Evolutionary conservation across 176 grass and related monocot genomes (phyloP).

Genomic region (Musa troglodytarum): DNA sequence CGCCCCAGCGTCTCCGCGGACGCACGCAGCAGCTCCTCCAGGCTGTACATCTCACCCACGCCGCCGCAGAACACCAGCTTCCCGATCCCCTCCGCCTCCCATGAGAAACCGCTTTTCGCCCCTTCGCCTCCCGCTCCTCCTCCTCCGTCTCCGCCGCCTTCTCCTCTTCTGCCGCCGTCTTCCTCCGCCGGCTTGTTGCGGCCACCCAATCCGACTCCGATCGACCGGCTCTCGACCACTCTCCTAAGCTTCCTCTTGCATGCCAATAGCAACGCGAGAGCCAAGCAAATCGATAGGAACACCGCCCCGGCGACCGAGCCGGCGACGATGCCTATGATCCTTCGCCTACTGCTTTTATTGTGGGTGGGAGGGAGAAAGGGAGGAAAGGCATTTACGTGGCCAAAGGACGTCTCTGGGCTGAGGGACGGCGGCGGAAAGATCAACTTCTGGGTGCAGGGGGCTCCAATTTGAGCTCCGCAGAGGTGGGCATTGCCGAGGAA

Average conservation of each 20-base stretch:
- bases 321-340: slow-evolving; percentile 34
- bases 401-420: slow-evolving; percentile 24
- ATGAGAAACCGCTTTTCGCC: slow-evolving; percentile 41
- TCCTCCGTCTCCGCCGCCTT: neutral
- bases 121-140: slow-evolving; percentile 1
- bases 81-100: slow-evolving; percentile 74
- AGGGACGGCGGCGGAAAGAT: neutral
- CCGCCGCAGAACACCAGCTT: slow-evolving; percentile 86
- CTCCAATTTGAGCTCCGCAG: slow-evolving; percentile 45
- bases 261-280: slow-evolving; percentile 23
- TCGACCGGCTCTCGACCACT: slow-evolving; percentile 24
- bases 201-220: neutral
- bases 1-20: slow-evolving; percentile 99
- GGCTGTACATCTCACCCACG: slow-evolving; percentile 51
- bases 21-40: slow-evolving; percentile 85
- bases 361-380: slow-evolving; percentile 17
- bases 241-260: slow-evolving; percentile 39
- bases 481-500: slow-evolving; percentile 45
- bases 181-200: slow-evolving; percentile 2
- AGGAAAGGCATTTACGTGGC: slow-evolving; percentile 12
- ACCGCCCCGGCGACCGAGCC: slow-evolving; percentile 36
- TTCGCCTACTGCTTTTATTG: slow-evolving; percentile 20
- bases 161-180: neutral
- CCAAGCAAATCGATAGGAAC: slow-evolving; percentile 28
- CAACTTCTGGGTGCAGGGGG: slow-evolving; percentile 15